Evolutionary conservation across 305 asterid genomes (phyloP), one percentile per base, ranked within the genome.

Genomic region (Ruellia speciosa): DNA sequence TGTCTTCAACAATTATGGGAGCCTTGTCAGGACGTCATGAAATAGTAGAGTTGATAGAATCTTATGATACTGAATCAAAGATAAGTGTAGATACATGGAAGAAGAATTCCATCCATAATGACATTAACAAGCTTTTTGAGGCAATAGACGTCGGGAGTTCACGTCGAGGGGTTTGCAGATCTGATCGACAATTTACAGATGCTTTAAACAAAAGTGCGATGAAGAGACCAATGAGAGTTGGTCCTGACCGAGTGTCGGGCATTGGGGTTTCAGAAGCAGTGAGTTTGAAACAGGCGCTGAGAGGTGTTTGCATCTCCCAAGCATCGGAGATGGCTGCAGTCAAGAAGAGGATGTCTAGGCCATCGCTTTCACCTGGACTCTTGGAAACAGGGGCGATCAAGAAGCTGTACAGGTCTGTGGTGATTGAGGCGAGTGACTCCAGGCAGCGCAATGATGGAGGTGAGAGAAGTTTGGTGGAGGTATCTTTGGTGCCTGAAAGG

Each of bases 291-390:
- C 94, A 83, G 73, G 95, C 95, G 3, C 65, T 83, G 40, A 69
- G 95, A 81, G 93, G 95, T 65, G 67, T 83, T 66, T 79, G 90
- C 75, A 84, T 86, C 71, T 83, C 95, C 55, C 95, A 83, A 61
- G 95, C 95, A 59, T 83, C 95, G 0, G 89, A 81, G 71, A 75
- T 81, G 85, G 95, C 95, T 39, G 82, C 93, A 58, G 64, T 79
- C 64, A 86, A 81, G 82, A 86, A 77, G 58, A 66, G 81, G 31
- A 55, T 70, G 37, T 69, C 77, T 11, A 83, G 74, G 63, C 72
- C 72, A 4, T 65, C 88, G 16, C 69, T 72, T 45, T 77, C 78
- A 2, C 77, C 90, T 9, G 81, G 72, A 49, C 53, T 72, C 60
- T 75, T 75, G 1, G 76, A 75, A 62, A 68, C 67, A 18, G 84